Evolutionary conservation across 768 basidiomycete species (phyloP).

Genomic region (Boletus sp.): DNA sequence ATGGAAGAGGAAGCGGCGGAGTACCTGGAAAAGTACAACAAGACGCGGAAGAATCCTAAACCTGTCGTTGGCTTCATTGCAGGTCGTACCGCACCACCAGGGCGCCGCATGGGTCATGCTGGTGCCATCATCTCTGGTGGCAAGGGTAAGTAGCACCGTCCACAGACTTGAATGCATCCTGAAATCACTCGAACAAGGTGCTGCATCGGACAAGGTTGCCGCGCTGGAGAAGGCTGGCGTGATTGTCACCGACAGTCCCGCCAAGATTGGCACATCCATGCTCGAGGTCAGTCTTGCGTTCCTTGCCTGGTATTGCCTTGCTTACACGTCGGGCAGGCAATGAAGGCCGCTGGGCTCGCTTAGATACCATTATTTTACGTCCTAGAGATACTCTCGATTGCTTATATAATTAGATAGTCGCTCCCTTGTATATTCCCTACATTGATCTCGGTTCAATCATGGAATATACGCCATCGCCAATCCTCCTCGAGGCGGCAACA

Average conservation of each 20-base stretch:
- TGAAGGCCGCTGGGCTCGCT: conserved; percentile 72
- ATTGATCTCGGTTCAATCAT: conserved; percentile 11
- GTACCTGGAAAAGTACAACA: conserved; percentile 91
- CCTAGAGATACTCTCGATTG: conserved; percentile 9
- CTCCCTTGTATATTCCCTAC: background rate
- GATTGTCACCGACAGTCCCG: conserved; percentile 92
- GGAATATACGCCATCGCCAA: conserved; percentile 35
- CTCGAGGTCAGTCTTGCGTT: conserved; percentile 60
- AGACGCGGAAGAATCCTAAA: conserved; percentile 81
- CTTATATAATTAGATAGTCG: conserved; percentile 39
- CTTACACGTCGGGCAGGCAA: conserved; percentile 48
- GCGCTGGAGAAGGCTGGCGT: conserved; percentile 91
- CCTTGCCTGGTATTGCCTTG: background rate
- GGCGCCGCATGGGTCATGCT: conserved; percentile 97
- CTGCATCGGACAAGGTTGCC: conserved; percentile 90
- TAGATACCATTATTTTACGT: conserved; percentile 36
- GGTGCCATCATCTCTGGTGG: conserved; percentile 98
- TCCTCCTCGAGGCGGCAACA: conserved; percentile 58
- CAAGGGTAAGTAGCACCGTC: conserved; percentile 59
- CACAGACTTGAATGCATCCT: background rate
- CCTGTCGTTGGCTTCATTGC: conserved; percentile 99
- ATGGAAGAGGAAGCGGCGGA: conserved; percentile 99
- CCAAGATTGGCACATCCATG: conserved; percentile 90
- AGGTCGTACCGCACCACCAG: conserved; percentile 95
- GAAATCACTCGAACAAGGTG: conserved; percentile 47